Conservation (phyloP, 192 early-diverging fungal genomes). For the Lunasporangiospora selenospora region DNA sequence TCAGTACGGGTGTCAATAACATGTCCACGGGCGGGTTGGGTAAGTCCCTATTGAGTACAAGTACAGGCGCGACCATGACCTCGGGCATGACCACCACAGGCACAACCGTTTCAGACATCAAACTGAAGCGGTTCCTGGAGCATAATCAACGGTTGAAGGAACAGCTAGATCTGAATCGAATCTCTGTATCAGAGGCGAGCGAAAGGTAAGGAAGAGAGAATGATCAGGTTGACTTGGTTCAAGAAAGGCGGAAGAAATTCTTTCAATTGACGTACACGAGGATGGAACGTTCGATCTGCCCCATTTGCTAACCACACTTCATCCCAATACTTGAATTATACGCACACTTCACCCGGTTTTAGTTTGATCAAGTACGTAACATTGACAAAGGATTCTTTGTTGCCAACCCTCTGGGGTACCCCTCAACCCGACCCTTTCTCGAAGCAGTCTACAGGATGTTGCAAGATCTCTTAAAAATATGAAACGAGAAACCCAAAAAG, state of each 20-base stretch:
- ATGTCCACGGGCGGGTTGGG: no score
- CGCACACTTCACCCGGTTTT: no score
- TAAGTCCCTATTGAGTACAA: no score
- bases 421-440: slow-evolving; percentile 68
- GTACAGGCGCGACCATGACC: slow-evolving; percentile 1
- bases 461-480: no score
- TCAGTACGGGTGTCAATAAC: no score
- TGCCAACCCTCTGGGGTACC: slow-evolving; percentile 67
- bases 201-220: slow-evolving; percentile 44
- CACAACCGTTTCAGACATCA: slow-evolving; percentile 61
- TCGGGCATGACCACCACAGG: background rate
- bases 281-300: no score
- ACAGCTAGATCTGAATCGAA: slow-evolving; percentile 78
- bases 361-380: slow-evolving; percentile 62
- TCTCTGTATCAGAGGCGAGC: slow-evolving; percentile 76
- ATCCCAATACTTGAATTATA: no score
- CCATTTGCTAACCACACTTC: no score
- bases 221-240: no score
- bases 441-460: slow-evolving; percentile 55
- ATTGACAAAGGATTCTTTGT: slow-evolving; percentile 65
- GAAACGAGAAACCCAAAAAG: no score
- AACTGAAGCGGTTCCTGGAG: slow-evolving; percentile 74
- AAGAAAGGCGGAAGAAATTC: no score
- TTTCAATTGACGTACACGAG: no score
- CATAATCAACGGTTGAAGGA: slow-evolving; percentile 77